Base-by-base conservation (phyloP, 1,284 basidiomycete genomes). In the Exobasidium rhododendri region DNA sequence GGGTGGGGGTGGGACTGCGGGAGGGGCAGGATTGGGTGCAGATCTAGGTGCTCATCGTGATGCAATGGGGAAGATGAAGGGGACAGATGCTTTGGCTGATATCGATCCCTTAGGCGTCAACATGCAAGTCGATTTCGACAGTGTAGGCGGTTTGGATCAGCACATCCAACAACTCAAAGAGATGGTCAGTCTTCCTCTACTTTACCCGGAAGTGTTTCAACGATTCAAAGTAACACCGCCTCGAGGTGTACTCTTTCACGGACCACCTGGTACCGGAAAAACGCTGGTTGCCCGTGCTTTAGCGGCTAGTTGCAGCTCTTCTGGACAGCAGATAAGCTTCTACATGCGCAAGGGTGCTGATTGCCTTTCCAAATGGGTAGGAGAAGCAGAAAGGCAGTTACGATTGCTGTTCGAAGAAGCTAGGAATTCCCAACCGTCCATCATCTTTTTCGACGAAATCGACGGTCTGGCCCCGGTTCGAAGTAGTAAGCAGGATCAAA, bases 331-430 rank as follows among this genome's bases (percentile, higher is more conserved):
- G 71, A 94, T 98, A 44, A 89, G 91, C 1, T 99, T 99, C 84
- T 98, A 97, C 84, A 98, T 99, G 96, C 90, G 96, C 55, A 99
- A 99, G 82, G 96, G 96, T 44, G 96, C 96, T 24, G 96, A 99
- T 80, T 93, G 91, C 70, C 84, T 98, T 28, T 96, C 92, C 5
- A 98, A 98, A 82, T 99, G 96, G 96, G 94, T 99, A 11, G 96
- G 96, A 62, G 96, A 99, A 82, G 96, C 96, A 1, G 96, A 98
- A 78, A 87, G 96, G 2, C 96, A 98, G 80, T 85, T 98, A 4
- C 87, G 96, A 0, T 85, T 98, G 57, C 84, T 99, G 7, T 99
- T 99, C 79, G 94, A 98, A 70, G 96, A 98, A 82, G 96, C 96
- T 1, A 86, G 88, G 49, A 88, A 88, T 59, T 89, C 87, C 57